A percentile compares a stretch with the other conserved stretches of the same genome.
phyloP scores from a whole-genome alignment of 1,284 basidiomycete species.

The Inonotus obliquus region DNA sequence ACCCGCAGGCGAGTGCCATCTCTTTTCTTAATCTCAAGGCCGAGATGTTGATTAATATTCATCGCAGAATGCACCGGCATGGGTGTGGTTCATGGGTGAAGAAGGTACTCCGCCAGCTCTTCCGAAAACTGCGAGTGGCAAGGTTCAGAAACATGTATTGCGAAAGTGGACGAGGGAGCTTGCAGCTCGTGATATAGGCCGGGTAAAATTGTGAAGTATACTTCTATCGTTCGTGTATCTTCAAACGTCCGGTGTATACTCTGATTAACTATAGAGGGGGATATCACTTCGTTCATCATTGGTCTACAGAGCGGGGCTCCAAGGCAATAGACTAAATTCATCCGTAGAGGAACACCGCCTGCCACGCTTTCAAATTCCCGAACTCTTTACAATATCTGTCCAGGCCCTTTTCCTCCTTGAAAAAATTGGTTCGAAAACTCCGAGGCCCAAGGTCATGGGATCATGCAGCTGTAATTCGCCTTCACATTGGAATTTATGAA shows the following conservation, averaged over 20 bases:
- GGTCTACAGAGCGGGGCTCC: too few species aligned
- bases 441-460: too few species aligned
- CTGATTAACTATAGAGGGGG: too few species aligned
- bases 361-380: too few species aligned
- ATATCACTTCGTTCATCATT: not conserved
- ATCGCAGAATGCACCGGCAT: conserved; percentile 60
- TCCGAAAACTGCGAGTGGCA: conserved; percentile 86
- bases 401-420: too few species aligned
- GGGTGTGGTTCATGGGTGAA: conserved; percentile 80
- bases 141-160: conserved; percentile 78
- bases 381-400: too few species aligned
- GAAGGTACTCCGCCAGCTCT: conserved; percentile 55
- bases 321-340: too few species aligned
- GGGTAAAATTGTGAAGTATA: not conserved
- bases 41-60: not conserved
- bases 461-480: too few species aligned
- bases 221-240: not conserved
- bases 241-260: not conserved
- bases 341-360: too few species aligned
- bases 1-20: conserved; percentile 57
- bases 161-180: conserved; percentile 33
- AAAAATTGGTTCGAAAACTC: too few species aligned
- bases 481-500: too few species aligned
- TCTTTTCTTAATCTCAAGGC: not conserved
- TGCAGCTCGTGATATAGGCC: not conserved